Percentiles rank a stretch among this genome's conserved stretches.
Evolutionary conservation across 179 eudicot genomes (phyloP).

Genomic region (Pouteria campechiana): DNA sequence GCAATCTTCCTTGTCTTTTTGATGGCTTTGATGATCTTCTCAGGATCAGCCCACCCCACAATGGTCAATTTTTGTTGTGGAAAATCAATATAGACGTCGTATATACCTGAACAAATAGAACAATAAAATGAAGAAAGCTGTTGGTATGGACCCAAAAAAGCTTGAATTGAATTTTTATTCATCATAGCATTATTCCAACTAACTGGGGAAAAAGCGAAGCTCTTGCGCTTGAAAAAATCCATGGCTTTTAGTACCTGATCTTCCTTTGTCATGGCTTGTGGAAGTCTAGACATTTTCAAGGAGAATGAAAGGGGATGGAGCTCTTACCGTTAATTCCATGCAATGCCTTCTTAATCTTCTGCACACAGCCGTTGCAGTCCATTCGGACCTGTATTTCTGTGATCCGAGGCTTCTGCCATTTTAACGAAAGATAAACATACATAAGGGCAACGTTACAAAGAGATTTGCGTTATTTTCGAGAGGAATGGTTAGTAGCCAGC

Average conservation of each 20-base stretch:
- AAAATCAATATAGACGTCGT: slow-evolving; percentile 54
- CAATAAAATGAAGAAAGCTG: background rate
- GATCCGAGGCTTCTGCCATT: slow-evolving; percentile 67
- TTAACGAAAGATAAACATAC: slow-evolving; percentile 14
- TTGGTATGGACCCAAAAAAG: too few species aligned
- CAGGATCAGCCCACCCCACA: slow-evolving; percentile 79
- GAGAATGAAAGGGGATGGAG: background rate
- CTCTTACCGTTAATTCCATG: slow-evolving; percentile 55
- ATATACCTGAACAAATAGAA: slow-evolving; percentile 48
- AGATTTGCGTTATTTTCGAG: background rate
- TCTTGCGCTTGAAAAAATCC: too few species aligned
- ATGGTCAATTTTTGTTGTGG: slow-evolving; percentile 64
- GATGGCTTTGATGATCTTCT: slow-evolving; percentile 64
- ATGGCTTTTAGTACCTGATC: too few species aligned
- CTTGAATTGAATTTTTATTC: too few species aligned
- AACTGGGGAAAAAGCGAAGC: too few species aligned
- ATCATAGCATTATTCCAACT: too few species aligned
- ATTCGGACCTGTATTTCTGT: slow-evolving; percentile 75
- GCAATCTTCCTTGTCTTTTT: slow-evolving; percentile 74
- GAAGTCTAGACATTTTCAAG: background rate
- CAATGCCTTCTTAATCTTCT: slow-evolving; percentile 86
- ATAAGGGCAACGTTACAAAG: background rate
- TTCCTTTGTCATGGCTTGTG: too few species aligned
- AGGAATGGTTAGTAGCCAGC: slow-evolving; percentile 1
- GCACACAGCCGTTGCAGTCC: slow-evolving; percentile 92